phyloP scores from a whole-genome alignment of 345 rosid genomes.

The Lepidium africanum region DNA sequence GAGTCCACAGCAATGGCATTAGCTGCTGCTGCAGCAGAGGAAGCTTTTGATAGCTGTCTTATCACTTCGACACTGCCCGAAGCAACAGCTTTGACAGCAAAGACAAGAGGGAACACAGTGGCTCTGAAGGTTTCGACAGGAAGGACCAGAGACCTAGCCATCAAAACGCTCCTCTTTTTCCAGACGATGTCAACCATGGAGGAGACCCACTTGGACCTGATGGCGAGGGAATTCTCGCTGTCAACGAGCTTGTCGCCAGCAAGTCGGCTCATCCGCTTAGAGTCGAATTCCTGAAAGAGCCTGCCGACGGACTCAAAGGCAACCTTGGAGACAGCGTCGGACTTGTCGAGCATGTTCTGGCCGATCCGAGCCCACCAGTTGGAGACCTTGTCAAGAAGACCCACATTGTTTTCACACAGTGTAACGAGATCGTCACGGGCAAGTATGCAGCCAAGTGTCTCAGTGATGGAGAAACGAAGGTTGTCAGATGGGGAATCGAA shows the following conservation, averaged over 20 bases:
- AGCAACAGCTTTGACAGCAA: constrained; percentile 83
- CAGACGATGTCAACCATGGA: constrained; percentile 82
- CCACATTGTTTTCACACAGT: constrained; percentile 75
- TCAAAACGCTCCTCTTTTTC: constrained; percentile 64
- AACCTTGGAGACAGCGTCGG: constrained; percentile 81
- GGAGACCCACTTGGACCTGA: constrained; percentile 89
- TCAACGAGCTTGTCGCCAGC: constrained; percentile 97
- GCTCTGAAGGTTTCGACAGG: constrained; percentile 86
- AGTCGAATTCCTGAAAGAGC: constrained; percentile 83
- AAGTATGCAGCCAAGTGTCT: constrained; percentile 82
- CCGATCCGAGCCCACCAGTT: constrained; percentile 86
- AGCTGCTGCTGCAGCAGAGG: constrained; percentile 18
- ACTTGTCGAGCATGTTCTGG: constrained; percentile 72
- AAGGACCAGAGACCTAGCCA: constrained; percentile 78
- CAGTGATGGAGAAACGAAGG: constrained; percentile 76
- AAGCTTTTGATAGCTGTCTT: constrained; percentile 60
- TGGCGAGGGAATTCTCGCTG: constrained; percentile 84
- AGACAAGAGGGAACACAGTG: constrained; percentile 81
- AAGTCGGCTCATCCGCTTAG: constrained; percentile 82
- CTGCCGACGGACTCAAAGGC: constrained; percentile 96
- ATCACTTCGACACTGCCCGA: constrained; percentile 78
- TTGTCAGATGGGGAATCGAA: constrained; percentile 70
- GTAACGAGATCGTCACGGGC: constrained; percentile 93
- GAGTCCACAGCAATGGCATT: constrained; percentile 48
- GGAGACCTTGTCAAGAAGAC: constrained; percentile 73